Percentiles rank a stretch among this genome's conserved stretches.
Conservation (phyloP, 2,329 filamentous ascomycete species). For the Septoria petroselini region DNA sequence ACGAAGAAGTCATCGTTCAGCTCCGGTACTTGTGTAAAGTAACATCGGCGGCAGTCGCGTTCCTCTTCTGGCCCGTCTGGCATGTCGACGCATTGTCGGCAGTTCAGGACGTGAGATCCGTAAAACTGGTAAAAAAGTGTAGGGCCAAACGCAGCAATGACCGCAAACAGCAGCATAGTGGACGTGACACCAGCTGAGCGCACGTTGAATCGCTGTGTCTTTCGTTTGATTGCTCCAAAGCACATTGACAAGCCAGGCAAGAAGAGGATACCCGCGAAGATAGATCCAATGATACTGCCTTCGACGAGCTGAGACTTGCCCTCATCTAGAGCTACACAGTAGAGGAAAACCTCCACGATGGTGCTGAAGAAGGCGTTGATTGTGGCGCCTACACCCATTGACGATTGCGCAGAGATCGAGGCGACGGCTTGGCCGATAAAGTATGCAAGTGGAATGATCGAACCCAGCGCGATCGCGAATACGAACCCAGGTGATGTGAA, state of each 20-base stretch:
- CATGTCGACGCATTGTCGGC: slow-evolving; percentile 53
- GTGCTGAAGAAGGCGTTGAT: slow-evolving; percentile 99
- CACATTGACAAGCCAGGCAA: slow-evolving; percentile 96
- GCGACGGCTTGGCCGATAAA: slow-evolving; percentile 98
- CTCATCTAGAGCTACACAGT: slow-evolving; percentile 88
- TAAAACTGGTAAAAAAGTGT: slow-evolving; percentile 99
- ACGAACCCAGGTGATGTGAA: slow-evolving; percentile 82
- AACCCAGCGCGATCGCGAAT: slow-evolving; percentile 78
- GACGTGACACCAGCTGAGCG: slow-evolving; percentile 94
- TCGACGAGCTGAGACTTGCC: slow-evolving; percentile 92
- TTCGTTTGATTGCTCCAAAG: slow-evolving; percentile 94
- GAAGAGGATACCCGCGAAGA: slow-evolving; percentile 94
- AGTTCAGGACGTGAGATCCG: slow-evolving; percentile 93
- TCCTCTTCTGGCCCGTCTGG: slow-evolving; percentile 49
- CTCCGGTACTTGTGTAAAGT: slow-evolving; percentile 83
- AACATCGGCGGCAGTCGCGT: slow-evolving; percentile 85
- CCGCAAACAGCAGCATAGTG: slow-evolving; percentile 94
- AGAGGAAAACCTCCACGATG: slow-evolving; percentile 94
- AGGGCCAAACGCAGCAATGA: slow-evolving; percentile 91
- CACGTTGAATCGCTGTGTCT: slow-evolving; percentile 97
- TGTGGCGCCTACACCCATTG: slow-evolving; percentile 94
- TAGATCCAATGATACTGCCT: slow-evolving; percentile 94
- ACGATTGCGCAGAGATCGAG: slow-evolving; percentile 96
- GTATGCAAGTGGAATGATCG: slow-evolving; percentile 94
- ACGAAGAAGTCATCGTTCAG: slow-evolving; percentile 84